phyloP scores from a whole-genome alignment of 306 rosid species.

The Pterocarpus macrocarpus region DNA sequence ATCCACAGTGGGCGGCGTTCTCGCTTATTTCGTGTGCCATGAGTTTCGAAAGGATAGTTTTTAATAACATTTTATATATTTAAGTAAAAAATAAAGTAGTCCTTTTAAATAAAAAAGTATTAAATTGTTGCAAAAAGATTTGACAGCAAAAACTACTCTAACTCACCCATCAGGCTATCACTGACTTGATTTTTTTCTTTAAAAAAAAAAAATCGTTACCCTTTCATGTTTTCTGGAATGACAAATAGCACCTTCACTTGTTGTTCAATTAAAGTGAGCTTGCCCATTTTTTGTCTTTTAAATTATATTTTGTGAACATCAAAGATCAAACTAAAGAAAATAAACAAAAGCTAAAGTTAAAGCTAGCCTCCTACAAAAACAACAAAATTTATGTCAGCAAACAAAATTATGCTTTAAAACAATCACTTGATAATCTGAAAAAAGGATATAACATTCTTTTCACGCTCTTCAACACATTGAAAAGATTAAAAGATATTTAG shows the following conservation, averaged over 20 bases:
- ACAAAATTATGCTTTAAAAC: neutral
- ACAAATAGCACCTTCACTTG: neutral
- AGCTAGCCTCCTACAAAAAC: neutral
- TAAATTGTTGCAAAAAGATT: neutral
- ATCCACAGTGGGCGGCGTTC: neutral
- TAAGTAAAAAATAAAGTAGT: neutral
- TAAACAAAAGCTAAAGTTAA: neutral
- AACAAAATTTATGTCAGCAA: neutral
- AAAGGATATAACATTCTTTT: neutral
- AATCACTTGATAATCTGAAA: neutral
- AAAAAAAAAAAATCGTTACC: neutral
- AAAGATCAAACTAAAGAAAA: neutral
- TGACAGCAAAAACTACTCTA: neutral
- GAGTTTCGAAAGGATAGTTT: neutral
- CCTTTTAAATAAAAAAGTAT: neutral
- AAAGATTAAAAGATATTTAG: neutral
- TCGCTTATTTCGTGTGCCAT: neutral
- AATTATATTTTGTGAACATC: neutral
- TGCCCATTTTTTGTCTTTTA: neutral
- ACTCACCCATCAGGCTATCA: neutral
- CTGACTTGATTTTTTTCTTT: neutral
- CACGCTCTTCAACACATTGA: neutral
- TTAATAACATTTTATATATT: too few species aligned
- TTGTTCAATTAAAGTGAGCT: neutral
- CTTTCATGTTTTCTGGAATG: slow-evolving; percentile 12